A percentile compares a stretch with the other conserved stretches of the same genome.
Conservation (phyloP, 1,284 basidiomycete genomes). For the Apiotrichum veenhuisii region DNA sequence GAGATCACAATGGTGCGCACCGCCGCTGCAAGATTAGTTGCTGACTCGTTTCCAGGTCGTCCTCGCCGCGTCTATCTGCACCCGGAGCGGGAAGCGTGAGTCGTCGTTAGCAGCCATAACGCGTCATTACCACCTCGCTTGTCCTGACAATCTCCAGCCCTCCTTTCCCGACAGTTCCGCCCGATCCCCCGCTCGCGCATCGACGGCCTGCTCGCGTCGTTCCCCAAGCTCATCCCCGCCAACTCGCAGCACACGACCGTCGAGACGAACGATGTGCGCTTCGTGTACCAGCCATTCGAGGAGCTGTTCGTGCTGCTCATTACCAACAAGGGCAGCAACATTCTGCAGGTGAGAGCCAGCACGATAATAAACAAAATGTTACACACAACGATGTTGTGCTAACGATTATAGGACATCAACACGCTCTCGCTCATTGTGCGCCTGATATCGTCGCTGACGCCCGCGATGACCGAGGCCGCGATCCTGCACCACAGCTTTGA, state of each 20-base stretch:
- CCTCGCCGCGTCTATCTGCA: slow-evolving; percentile 79
- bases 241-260: slow-evolving; percentile 97
- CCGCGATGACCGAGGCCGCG: slow-evolving; percentile 72
- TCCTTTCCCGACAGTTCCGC: slow-evolving; percentile 93
- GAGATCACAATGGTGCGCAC: slow-evolving; percentile 11
- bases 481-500: slow-evolving; percentile 92
- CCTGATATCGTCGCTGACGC: slow-evolving; percentile 87
- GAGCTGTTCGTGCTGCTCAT: slow-evolving; percentile 97
- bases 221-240: slow-evolving; percentile 95
- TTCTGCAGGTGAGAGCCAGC: slow-evolving; percentile 61
- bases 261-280: slow-evolving; percentile 87
- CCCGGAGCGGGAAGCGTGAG: slow-evolving; percentile 55
- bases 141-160: slow-evolving; percentile 57
- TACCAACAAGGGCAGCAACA: slow-evolving; percentile 97
- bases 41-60: slow-evolving; percentile 41
- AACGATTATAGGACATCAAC: slow-evolving; percentile 71
- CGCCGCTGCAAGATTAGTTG: neutral
- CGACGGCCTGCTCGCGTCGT: slow-evolving; percentile 91
- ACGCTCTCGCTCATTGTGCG: slow-evolving; percentile 91
- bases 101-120: neutral
- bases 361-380: too few species aligned
- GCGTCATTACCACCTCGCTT: neutral
- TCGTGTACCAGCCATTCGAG: slow-evolving; percentile 97
- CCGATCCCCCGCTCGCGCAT: slow-evolving; percentile 90
- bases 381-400: neutral